Conservation (phyloP, 257 asterid species). For the Apocynum venetum region DNA sequence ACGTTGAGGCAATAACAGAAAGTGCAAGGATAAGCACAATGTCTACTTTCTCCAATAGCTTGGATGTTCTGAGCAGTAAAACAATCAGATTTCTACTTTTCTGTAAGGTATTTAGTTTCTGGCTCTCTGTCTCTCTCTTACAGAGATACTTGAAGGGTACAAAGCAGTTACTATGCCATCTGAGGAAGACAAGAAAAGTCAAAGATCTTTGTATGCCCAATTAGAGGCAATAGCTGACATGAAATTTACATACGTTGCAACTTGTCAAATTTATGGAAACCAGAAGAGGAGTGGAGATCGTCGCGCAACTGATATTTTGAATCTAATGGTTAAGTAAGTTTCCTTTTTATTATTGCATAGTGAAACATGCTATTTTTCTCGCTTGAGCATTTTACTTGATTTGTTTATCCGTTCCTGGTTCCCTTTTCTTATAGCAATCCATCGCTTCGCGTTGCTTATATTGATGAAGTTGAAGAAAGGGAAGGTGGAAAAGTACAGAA, state of each 20-base stretch:
- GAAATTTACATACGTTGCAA: conserved; percentile 96
- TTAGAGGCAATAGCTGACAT: conserved; percentile 96
- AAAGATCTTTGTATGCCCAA: conserved; percentile 84
- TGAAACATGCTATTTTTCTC: background rate
- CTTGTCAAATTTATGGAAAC: conserved; percentile 96
- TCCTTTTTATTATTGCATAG: conserved; percentile 1
- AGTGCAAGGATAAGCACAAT: background rate
- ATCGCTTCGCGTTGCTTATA: conserved; percentile 95
- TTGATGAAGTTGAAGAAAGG: conserved; percentile 95
- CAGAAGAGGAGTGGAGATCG: conserved; percentile 97
- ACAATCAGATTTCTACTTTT: background rate
- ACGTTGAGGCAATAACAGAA: background rate
- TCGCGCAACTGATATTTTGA: conserved; percentile 94
- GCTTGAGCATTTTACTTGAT: conserved; percentile 3
- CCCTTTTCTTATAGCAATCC: conserved; percentile 55
- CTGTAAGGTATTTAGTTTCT: conserved; percentile 2
- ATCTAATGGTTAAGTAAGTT: conserved; percentile 97
- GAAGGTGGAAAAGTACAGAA: conserved; percentile 72
- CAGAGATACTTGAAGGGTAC: conserved; percentile 83
- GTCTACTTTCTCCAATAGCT: background rate
- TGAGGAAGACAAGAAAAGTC: conserved; percentile 80
- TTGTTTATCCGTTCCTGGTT: conserved; percentile 17
- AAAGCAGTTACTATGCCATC: conserved; percentile 63
- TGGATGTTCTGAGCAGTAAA: background rate
- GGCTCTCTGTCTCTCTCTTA: conserved; percentile 5